Evolutionary conservation across 2,329 filamentous ascomycete species (phyloP), one percentile per base, ranked within the genome.

Genomic region (Erysiphe pulchra): DNA sequence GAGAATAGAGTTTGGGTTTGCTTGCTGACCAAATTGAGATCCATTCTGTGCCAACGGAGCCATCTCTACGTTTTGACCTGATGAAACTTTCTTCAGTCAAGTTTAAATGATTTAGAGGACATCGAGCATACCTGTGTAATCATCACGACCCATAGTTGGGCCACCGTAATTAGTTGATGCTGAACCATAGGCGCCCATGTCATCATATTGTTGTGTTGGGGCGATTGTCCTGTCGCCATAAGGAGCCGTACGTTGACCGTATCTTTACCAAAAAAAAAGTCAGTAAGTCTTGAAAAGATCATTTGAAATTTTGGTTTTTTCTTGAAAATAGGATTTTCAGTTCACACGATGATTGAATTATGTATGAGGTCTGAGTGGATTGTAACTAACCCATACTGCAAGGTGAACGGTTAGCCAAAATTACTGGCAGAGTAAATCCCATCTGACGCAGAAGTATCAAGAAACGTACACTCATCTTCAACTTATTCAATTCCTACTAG

Each of bases 1-100:
- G 49, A 94, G 70, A 53, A 92, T 80, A 47, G 73, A 73, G 58
- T 83, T 85, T 39, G 80, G 75, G 60, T 85, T 73, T 53, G 62
- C 55, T 54, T 65, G 59, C 43, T 60, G 59, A 37, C 59, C 66
- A 45, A 68, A 67, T 43, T 62, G 61, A 44, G 63, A 56, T 43
- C 63, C 66, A 48, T 68, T 69, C 11, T 52, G 44, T 42, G 54
- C 49, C 9, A 57, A 68, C 12, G 77, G 69, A 42, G 72, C 71
- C 77, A 85, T 80, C 62, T 86, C 80, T 53, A 83, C 74, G 54
- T 57, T 58, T 47, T 55, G 51, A 18, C 54, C 57, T 60, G 20
- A 8, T 39, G 5, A 37, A 20, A 4, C 0, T 45, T n/a, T 14
- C 31, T 46, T n/a, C 14, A 7, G 42, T 34, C 28, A 30, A 38